A percentile compares a stretch with the other conserved stretches of the same genome.
Conservation (phyloP, 2,329 filamentous ascomycete species). For the Phaeosphaeriaceae sp. region DNA sequence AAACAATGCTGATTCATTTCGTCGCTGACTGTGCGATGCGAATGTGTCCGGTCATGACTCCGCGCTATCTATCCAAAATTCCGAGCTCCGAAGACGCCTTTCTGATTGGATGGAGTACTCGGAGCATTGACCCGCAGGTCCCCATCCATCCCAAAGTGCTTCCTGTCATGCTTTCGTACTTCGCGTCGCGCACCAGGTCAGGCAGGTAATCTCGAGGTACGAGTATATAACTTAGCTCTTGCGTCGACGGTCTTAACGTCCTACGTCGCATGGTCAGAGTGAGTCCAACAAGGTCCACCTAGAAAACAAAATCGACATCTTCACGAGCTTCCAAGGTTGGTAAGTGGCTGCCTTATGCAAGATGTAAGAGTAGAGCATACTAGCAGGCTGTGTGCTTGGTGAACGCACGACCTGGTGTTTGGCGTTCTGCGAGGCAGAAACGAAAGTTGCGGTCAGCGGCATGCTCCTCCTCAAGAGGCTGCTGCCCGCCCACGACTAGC, state of each 20-base stretch:
- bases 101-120: not conserved
- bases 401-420: constrained; percentile 1
- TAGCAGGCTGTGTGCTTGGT: not conserved
- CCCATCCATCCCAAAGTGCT: not conserved
- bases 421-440: constrained; percentile 36
- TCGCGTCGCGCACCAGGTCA: not conserved
- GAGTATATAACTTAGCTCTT: not conserved
- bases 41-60: not conserved
- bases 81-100: not conserved
- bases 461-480: not conserved
- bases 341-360: not conserved
- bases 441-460: constrained; percentile 31
- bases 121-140: not conserved
- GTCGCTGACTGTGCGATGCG: not conserved
- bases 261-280: not conserved
- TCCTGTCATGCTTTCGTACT: not conserved
- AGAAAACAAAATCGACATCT: not conserved
- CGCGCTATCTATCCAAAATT: not conserved
- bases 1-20: not conserved
- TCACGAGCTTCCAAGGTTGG: not conserved
- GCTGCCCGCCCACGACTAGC: constrained; percentile 1
- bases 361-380: not conserved
- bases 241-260: not conserved
- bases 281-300: not conserved
- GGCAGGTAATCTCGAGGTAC: not conserved